Percentiles rank a stretch among this genome's conserved stretches.
Evolutionary conservation across 2,329 filamentous ascomycete genomes (phyloP).

Genomic region (Aspergillus neoniger): DNA sequence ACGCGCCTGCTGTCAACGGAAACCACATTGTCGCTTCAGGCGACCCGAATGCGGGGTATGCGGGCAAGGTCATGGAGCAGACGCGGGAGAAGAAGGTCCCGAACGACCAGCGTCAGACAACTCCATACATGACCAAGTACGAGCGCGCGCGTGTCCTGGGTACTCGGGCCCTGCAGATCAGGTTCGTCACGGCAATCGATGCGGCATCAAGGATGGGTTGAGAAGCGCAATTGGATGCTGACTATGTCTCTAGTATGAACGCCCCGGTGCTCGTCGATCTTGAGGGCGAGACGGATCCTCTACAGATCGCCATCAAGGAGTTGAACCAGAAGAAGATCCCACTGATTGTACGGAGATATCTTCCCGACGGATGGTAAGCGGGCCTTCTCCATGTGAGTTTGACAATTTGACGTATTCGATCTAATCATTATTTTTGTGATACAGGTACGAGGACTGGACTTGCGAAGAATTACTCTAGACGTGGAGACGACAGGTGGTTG

Average conservation of each 20-base stretch:
- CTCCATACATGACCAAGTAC: conserved; percentile 99
- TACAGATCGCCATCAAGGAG: conserved; percentile 98
- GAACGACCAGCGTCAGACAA: conserved; percentile 84
- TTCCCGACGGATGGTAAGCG: conserved; percentile 90
- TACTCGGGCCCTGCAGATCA: conserved; percentile 92
- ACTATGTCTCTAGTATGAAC: conserved; percentile 71
- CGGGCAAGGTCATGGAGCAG: conserved; percentile 58
- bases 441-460: conserved; percentile 98
- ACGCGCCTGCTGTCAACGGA: conserved; percentile 41
- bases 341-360: conserved; percentile 87
- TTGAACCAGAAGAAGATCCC: conserved; percentile 98
- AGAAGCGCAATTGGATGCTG: neutral
- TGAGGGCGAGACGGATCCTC: conserved; percentile 94
- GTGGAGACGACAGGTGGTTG: conserved; percentile 16
- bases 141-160: conserved; percentile 91
- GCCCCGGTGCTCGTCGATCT: conserved; percentile 94
- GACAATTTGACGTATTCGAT: conserved; percentile 4
- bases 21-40: conserved; percentile 49
- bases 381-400: neutral
- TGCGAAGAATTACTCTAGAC: conserved; percentile 82
- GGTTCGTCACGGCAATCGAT: conserved; percentile 55
- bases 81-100: conserved; percentile 82
- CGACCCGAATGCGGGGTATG: conserved; percentile 52
- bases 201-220: neutral
- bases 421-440: conserved; percentile 12